phyloP scores from a whole-genome alignment of 163 green algal species.

The Prototheca stagnorum region DNA sequence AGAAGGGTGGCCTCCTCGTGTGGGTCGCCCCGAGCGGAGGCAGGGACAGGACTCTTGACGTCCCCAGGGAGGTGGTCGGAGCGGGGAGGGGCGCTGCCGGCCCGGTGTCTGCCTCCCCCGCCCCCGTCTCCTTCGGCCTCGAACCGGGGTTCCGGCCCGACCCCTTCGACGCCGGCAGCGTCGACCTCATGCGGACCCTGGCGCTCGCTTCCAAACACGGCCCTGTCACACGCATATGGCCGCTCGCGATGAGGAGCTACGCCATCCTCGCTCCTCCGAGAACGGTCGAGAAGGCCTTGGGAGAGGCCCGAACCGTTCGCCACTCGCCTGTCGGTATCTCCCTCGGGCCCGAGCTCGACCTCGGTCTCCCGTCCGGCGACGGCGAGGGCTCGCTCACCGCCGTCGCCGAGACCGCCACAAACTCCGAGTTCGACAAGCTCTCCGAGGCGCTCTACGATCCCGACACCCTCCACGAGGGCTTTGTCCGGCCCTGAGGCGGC shows the following conservation, averaged over 20 bases:
- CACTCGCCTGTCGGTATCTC: conserved; percentile 47
- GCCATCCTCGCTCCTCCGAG: conserved; percentile 77
- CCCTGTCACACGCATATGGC: conserved; percentile 52
- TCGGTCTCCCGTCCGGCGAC: conserved; percentile 21
- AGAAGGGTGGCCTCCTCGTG: conserved; percentile 65
- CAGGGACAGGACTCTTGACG: conserved; percentile 53
- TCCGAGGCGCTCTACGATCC: no score
- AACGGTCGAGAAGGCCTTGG: conserved; percentile 41
- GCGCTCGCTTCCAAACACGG: conserved; percentile 32
- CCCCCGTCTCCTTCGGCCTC: no score
- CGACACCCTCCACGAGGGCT: no score
- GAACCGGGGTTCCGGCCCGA: conserved; percentile 33
- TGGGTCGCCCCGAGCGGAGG: conserved; percentile 92
- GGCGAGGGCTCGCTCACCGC: no score
- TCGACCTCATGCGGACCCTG: conserved; percentile 86
- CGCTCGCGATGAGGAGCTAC: conserved; percentile 88
- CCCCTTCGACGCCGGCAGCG: conserved; percentile 59
- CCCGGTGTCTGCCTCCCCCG: no score
- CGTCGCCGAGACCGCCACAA: no score
- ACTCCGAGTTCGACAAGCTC: no score
- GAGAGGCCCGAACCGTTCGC: conserved; percentile 35
- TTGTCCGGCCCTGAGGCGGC: no score
- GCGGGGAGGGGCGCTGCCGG: no score
- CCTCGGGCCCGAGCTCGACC: conserved; percentile 49
- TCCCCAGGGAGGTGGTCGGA: conserved; percentile 16